Evolutionary conservation across 2,329 filamentous ascomycete species (phyloP), one percentile per base, ranked within the genome.

Genomic region (Neurospora sp.): DNA sequence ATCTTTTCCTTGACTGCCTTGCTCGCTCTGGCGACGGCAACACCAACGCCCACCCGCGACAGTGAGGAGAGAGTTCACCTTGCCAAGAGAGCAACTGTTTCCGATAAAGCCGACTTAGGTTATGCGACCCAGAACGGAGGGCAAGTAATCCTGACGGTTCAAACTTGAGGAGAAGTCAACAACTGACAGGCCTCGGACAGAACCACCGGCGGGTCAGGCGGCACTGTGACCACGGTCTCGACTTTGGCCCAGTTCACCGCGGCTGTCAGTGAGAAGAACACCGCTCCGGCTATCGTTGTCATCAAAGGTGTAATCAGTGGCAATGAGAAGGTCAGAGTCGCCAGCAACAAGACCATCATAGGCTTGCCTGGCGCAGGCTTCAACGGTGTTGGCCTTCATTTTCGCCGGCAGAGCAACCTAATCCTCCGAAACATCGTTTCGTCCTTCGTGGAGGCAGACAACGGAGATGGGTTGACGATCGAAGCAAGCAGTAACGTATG

Each of bases 401-500:
- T 89, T 78, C 83, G 84, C 73, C 80, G 80, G 57, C 80, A 81
- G 43, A 80, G 78, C 70, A 90, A 90, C 76, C 86, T 90, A 70
- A 89, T 90, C 73, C 77, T 90, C 72, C 84, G 87, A 41, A 90
- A 90, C 82, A 76, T 90, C 71, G 84, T 83, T 71, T 87, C 89
- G 74, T 79, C 83, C 71, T 85, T 87, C 75, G 86, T 88, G 39
- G 76, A 82, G 15, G 87, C 87, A 10, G 77, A 78, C 36, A 83
- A 85, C 72, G 87, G 87, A 23, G 88, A 90, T 74, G 86, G 85
- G 70, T 84, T 90, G 73, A 85, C 83, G 72, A 85, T 89, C 71
- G 72, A 75, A 77, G 77, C 76, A 12, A 83, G 84, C 67, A 85
- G 77, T 70, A 88, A 89, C 73, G 82, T 88, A 75, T 91, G 89